Evolutionary conservation across 371 early-diverging fungal species (phyloP), one percentile per base, ranked within the genome.

Genomic region (Lichtheimia corymbifera): DNA sequence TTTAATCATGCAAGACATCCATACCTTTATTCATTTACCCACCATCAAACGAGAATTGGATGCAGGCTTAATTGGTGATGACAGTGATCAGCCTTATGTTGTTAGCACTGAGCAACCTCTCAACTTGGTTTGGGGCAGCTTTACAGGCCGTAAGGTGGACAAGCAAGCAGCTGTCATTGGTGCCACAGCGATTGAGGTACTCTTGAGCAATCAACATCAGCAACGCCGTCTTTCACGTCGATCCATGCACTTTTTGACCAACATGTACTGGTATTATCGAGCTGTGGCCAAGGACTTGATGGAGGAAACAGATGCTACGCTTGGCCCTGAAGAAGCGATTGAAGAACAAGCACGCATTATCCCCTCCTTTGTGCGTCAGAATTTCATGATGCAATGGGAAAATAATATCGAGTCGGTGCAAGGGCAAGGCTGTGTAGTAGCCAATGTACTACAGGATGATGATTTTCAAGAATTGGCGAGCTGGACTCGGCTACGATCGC

Each of bases 341-440:
- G 71, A 72, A 11, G 72, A 65, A 13, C 74, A 73, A 51, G 70
- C 71, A 25, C 74, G 50, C 1, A 22, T 54, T 4, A 58, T 67
- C 9, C 72, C 72, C 11, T 61, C 53, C 20, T 66, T 74, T 44
- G 53, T 71, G 9, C 66, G 67, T 24, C 70, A 71, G 41, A 63
- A 68, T 40, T 62, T 67, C 9, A 66, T 75, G 43, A 71, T 68
- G 17, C 63, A 58, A 5, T 79, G 80, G 80, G 61, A 74, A 24
- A 79, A 79, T 50, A 76, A 72, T 50, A 62, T 79, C 12, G 80
- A 79, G 24, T 67, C 74, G 0, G 69, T 72, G 9, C 67, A 72
- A 45, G 54, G 58, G 3, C 59, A 71, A 28, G 67, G 69, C 47
- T 52, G 74, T 11, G 63, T 66, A 1, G 62, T 76, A 0, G 64